phyloP scores from a whole-genome alignment of 2,329 filamentous ascomycete species.

The Macrophomina pseudophaseolina region DNA sequence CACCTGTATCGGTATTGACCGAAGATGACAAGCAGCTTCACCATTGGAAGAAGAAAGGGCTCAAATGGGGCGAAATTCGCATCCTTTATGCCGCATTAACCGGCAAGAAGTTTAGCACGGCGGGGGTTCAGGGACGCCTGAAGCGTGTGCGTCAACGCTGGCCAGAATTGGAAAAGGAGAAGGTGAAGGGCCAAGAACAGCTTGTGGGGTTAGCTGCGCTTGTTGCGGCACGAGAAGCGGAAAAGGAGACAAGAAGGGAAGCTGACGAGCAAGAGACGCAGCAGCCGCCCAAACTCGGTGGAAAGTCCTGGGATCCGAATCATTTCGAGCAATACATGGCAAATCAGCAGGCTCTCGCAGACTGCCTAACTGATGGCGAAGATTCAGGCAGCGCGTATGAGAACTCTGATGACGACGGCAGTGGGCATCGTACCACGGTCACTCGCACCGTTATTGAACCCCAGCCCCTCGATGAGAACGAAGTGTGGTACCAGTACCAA shows the following conservation, averaged over 20 bases:
- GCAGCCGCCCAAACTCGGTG: background rate
- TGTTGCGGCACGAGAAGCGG: background rate
- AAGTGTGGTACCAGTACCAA: conserved; percentile 17
- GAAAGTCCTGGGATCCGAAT: conserved; percentile 9
- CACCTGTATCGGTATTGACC: background rate
- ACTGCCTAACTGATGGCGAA: conserved; percentile 7
- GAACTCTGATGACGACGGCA: background rate
- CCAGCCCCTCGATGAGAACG: conserved; percentile 1
- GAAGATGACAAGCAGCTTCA: conserved; percentile 5
- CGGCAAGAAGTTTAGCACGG: background rate
- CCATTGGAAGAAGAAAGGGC: conserved; percentile 1
- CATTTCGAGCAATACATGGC: background rate
- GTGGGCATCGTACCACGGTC: background rate
- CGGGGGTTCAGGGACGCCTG: background rate
- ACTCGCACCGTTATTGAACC: background rate
- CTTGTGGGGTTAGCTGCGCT: background rate
- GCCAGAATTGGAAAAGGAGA: background rate
- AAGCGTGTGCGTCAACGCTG: background rate
- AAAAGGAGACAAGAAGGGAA: background rate
- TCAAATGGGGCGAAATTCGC: background rate
- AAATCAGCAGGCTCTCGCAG: background rate
- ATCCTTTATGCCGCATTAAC: background rate
- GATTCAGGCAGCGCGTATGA: background rate
- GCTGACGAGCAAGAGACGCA: background rate
- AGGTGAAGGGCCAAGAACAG: background rate